A percentile compares a stretch with the other conserved stretches of the same genome.
These are phyloP conservation scores for Orbilia quercus DNA, from an alignment of 2,329 filamentous ascomycete species.

Conservation along the genomic window DNA sequence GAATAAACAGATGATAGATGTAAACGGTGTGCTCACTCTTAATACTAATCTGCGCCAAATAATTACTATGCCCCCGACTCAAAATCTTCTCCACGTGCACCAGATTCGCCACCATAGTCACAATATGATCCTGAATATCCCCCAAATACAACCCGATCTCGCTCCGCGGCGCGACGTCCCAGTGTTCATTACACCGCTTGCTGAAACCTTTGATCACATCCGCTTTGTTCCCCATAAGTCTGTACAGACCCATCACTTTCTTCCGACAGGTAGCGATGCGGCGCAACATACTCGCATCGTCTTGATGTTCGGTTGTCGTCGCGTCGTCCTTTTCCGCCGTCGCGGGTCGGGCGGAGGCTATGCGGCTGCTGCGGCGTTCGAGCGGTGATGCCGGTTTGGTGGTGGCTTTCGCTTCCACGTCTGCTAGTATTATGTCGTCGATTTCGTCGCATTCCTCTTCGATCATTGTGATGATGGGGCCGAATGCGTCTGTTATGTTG, in stretches of 20 bases:
- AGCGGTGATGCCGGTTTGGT: background rate
- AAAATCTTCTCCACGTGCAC: conserved; percentile 98
- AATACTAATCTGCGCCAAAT: conserved; percentile 91
- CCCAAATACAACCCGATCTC: conserved; percentile 96
- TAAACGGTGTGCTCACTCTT: conserved; percentile 81
- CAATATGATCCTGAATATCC: conserved; percentile 98
- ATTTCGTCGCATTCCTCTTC: conserved; percentile 91
- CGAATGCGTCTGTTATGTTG: conserved; percentile 96
- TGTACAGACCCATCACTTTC: conserved; percentile 92
- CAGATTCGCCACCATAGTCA: conserved; percentile 98
- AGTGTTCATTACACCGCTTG: conserved; percentile 98
- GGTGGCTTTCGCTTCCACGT: conserved; percentile 64
- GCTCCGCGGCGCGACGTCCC: conserved; percentile 91
- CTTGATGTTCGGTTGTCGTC: conserved; percentile 70
- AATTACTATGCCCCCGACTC: conserved; percentile 92
- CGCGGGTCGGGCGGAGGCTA: conserved; percentile 22
- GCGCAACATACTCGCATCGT: conserved; percentile 86
- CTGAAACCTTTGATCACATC: conserved; percentile 97
- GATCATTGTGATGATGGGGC: conserved; percentile 85
- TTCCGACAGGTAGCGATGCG: conserved; percentile 91
- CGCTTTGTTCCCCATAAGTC: conserved; percentile 94
- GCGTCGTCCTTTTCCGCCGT: conserved; percentile 62
- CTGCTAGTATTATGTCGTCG: conserved; percentile 94
- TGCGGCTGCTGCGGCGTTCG: conserved; percentile 9
- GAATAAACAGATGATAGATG: too few species aligned